Evolutionary conservation across 1,284 basidiomycete genomes (phyloP).

Genomic region (Pascua sp.): DNA sequence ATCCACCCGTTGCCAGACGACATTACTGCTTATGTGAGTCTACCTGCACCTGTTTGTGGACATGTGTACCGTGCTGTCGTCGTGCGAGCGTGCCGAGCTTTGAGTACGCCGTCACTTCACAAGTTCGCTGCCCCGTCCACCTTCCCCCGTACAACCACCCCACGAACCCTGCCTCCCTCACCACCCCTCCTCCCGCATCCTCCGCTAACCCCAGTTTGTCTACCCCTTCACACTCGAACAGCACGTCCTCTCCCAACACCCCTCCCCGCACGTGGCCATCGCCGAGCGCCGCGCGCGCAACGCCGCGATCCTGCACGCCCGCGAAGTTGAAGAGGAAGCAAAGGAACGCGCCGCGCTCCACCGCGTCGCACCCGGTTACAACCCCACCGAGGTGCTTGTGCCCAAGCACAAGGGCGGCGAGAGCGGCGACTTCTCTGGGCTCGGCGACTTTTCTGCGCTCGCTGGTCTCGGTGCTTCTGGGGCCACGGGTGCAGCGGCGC

Average conservation of each 20-base stretch:
- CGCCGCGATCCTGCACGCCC: conserved; percentile 63
- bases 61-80: not conserved
- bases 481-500: not conserved
- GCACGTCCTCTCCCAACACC: conserved; percentile 69
- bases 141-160: not conserved
- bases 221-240: conserved; percentile 89
- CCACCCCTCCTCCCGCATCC: not conserved
- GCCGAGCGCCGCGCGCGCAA: conserved; percentile 63
- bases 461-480: not conserved
- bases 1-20: conserved; percentile 88
- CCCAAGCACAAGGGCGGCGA: conserved; percentile 22
- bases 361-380: conserved; percentile 47
- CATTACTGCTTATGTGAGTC: conserved; percentile 75
- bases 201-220: conserved; percentile 63
- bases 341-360: conserved; percentile 53
- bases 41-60: not conserved
- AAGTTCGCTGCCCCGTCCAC: not conserved
- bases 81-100: not conserved
- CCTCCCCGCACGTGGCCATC: conserved; percentile 64
- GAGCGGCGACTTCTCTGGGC: conserved; percentile 27
- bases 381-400: conserved; percentile 40
- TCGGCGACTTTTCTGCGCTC: not conserved
- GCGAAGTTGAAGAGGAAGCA: conserved; percentile 72
- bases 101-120: not conserved
- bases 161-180: too few species aligned